Evolutionary conservation across 805 yeast genomes (phyloP), one percentile per base, ranked within the genome.

Genomic region (Kazachstania psychrophila): DNA sequence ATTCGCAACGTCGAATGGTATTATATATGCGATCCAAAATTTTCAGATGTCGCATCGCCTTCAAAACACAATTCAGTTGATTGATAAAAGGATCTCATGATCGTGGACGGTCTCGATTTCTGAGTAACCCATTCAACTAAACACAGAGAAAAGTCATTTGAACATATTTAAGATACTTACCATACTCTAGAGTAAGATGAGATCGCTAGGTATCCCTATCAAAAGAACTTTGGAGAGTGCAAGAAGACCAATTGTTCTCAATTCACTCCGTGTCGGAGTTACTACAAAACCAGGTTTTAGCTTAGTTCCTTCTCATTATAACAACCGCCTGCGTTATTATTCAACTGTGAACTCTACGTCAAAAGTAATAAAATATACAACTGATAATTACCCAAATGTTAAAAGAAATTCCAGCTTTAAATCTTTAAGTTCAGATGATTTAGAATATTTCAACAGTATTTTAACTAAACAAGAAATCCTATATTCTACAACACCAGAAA

Each of bases 341-440:
- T 22, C 31, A 15, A 23, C 25, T 6, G 26, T 10, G 14, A 12
- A n/a, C 14, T 10, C 10, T 26, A 26, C 14, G 28, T 14, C 10
- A n/a, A 8, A n/a, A 19, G 10, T 31, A n/a, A 32, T 23, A 16
- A 36, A 25, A 24, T 26, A 19, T 15, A 86, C 96, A 0, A 69
- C 79, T 1, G 89, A 82, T 33, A 65, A 79, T 3, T 86, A 86
- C 54, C 72, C 80, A 23, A 60, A 66, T 22, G 70, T 82, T 16
- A 51, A 68, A 38, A 66, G 87, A 43, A 61, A 73, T 43, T 54
- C 65, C 1, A 52, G 54, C 10, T 86, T 58, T 60, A 76, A 75
- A 43, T 55, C 59, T 31, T 58, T 88, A 11, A 69, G 69, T 1
- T 62, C 65, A 0, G 64, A 61, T 6, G 94, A 88, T 50, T 37